These are phyloP conservation scores for carrot (Daucus carota) DNA, from an alignment of 129 eudicot genomes.

Conservation along the genomic window DH1_v3.0 NC_030381.2:51224501-51225000, in stretches of 20 bases:
- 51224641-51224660: not conserved
- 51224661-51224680: not conserved
- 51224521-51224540: slow-evolving; percentile 26
- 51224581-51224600: not conserved
- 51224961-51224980: no score
- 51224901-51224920: no score
- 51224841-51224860: not conserved
- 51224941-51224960: no score
- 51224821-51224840: no score
- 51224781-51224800: no score
- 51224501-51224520: slow-evolving; percentile 29
- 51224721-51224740: not conserved
- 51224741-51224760: not conserved
- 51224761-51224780: not conserved
- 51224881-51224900: not conserved
- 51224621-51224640: not conserved
- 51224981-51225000: no score
- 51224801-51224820: no score
- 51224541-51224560: slow-evolving; percentile 11
- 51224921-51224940: no score
- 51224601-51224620: not conserved
- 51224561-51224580: not conserved
- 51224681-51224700: not conserved
- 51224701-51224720: no score
- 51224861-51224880: not conserved